These are phyloP conservation scores for Boletus pseudopeckii DNA, from an alignment of 768 basidiomycete genomes.

Conservation along the genomic window DNA sequence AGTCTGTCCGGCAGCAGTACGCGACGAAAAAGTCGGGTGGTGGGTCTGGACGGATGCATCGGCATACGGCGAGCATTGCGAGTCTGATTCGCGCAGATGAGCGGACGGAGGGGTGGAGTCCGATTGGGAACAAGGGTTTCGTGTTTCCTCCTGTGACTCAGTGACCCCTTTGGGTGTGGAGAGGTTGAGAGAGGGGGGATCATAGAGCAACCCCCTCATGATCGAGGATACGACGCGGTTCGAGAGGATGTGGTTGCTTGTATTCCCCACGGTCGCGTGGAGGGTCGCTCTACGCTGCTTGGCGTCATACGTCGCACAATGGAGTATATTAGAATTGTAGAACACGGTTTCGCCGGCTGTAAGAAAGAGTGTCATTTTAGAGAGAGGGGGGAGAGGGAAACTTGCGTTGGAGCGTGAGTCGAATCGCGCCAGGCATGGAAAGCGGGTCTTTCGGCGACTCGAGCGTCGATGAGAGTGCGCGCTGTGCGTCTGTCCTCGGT, in stretches of 20 bases:
- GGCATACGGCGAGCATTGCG: conserved; percentile 82
- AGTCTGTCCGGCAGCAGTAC: background rate
- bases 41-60: conserved; percentile 45
- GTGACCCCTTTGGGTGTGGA: conserved; percentile 2
- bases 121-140: conserved; percentile 55
- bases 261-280: conserved; percentile 65
- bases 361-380: too few species aligned
- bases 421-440: conserved; percentile 67
- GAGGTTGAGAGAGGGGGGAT: too few species aligned
- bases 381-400: background rate
- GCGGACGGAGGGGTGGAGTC: conserved; percentile 78
- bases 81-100: conserved; percentile 78
- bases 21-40: conserved; percentile 13
- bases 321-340: conserved; percentile 77
- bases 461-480: conserved; percentile 47
- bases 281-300: conserved; percentile 55
- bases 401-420: conserved; percentile 53
- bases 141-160: conserved; percentile 42
- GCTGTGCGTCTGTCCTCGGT: conserved; percentile 56
- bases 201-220: background rate
- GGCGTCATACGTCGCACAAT: conserved; percentile 63
- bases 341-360: conserved; percentile 71
- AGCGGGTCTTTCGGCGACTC: conserved; percentile 55
- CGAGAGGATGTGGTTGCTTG: conserved; percentile 8
- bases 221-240: background rate